Conservation (phyloP, 140 eudicot species). For the Oenanthe javanica region DNA sequence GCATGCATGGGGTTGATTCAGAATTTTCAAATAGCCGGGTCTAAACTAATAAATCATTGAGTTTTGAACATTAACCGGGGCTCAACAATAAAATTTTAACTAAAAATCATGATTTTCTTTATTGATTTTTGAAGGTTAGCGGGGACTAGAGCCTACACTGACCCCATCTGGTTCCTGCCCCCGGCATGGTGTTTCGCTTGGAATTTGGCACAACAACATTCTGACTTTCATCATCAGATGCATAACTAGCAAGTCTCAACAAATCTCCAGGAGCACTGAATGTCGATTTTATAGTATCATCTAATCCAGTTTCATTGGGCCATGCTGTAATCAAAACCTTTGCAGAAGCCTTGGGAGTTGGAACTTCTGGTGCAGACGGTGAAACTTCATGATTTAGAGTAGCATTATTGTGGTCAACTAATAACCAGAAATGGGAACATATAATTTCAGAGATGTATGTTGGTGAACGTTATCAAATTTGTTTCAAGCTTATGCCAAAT, state of each 20-base stretch:
- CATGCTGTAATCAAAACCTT: slow-evolving; percentile 55
- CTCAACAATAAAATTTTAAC: too few species aligned
- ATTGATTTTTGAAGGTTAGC: too few species aligned
- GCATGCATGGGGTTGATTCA: too few species aligned
- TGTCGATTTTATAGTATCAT: slow-evolving; percentile 42
- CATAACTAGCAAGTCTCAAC: slow-evolving; percentile 79
- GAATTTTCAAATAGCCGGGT: too few species aligned
- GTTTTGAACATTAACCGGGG: too few species aligned
- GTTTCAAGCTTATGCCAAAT: neutral
- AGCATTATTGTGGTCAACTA: slow-evolving; percentile 33
- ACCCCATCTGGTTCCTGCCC: too few species aligned
- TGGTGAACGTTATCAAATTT: neutral
- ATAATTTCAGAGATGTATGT: neutral
- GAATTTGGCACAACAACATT: slow-evolving; percentile 24
- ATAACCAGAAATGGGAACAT: slow-evolving; percentile 10
- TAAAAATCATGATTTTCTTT: too few species aligned
- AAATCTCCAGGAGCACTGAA: slow-evolving; percentile 64
- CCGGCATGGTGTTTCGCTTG: slow-evolving; percentile 20
- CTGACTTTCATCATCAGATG: slow-evolving; percentile 71
- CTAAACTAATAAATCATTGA: too few species aligned
- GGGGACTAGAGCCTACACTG: too few species aligned
- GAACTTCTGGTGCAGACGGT: slow-evolving; percentile 34
- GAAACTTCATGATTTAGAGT: slow-evolving; percentile 21
- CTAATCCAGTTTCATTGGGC: slow-evolving; percentile 31
- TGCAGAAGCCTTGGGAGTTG: slow-evolving; percentile 55